Base-by-base conservation (phyloP, 1,139 yeast genomes). In the Pneumocystis carinii region DNA sequence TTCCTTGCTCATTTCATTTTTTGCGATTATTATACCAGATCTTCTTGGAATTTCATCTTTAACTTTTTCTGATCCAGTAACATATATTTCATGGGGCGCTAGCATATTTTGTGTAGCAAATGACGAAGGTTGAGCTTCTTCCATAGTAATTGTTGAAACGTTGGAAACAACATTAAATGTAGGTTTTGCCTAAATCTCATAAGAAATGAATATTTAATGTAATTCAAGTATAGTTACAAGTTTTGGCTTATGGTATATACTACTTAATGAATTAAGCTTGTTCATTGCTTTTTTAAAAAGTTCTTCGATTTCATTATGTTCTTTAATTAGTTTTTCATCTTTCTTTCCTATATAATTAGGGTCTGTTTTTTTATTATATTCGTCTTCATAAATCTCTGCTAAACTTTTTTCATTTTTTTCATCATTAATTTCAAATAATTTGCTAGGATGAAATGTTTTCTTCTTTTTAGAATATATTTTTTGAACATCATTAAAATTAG, bases 11-110 rank as follows among this genome's bases (percentile, higher is more conserved):
- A 92, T 79, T 74, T 92, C 98, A 62, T 83, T 86, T 75, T 87
- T 86, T 19, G 96, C 81, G 75, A 87, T 83, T 1, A 90, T 85
- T 69, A 87, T 80, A 70, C 96, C 97, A 62, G 90, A 85, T 69
- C 84, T 84, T 68, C 90, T 81, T 65, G 83, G 79, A 32, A 89
- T 86, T 72, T 89, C 95, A 64, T 81, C 77, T 66, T 71, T 70
- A 53, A 64, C 64, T n/a, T 66, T 66, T 64, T 78, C 77, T 19
- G 76, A 74, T 39, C 77, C 74, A 48, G 85, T 78, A 71, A 79
- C 82, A 75, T 86, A 92, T n/a, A 92, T 79, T 75, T 92, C 98
- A 75, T 92, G 98, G 57, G 98, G 98, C 1, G 98, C 98, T 70
- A 92, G 79, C 62, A 87, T 81, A n/a, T 85, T 77, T 36, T 85